A percentile compares a stretch with the other conserved stretches of the same genome.
Conservation (phyloP, 805 yeast species). For the Tetrapisispora fleetii region DNA sequence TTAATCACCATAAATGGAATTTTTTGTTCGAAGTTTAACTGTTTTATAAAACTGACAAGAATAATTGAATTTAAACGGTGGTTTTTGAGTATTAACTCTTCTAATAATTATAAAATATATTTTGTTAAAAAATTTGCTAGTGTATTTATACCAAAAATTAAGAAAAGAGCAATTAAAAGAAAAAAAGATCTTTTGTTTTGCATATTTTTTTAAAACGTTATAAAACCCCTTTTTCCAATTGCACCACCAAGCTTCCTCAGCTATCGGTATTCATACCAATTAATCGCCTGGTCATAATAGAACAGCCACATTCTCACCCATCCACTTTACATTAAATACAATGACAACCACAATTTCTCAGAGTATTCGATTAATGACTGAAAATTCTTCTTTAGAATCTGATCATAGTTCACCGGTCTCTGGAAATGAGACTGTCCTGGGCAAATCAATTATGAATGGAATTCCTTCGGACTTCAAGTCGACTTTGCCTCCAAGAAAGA, state of each 20-base stretch:
- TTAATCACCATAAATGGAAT: too few relatives aligned
- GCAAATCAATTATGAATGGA: neutral
- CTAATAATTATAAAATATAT: too few relatives aligned
- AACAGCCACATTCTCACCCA: too few relatives aligned
- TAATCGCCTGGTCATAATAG: too few relatives aligned
- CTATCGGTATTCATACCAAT: too few relatives aligned
- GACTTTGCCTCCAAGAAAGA: constrained; percentile 83
- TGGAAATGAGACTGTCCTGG: neutral
- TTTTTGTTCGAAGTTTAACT: too few relatives aligned
- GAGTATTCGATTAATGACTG: neutral
- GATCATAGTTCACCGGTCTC: neutral
- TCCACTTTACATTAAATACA: neutral
- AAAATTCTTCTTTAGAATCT: neutral
- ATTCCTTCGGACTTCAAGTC: constrained; percentile 34
- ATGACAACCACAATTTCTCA: neutral
- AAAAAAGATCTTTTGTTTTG: neutral
- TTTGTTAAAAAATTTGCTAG: neutral
- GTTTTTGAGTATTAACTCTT: too few relatives aligned
- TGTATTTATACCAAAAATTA: neutral
- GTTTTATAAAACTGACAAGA: too few relatives aligned
- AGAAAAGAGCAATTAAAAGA: too few relatives aligned
- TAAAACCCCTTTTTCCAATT: neutral
- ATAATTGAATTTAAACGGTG: too few relatives aligned
- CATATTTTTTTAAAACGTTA: neutral
- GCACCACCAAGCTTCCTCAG: neutral